Conservation (phyloP, 192 early-diverging fungal genomes). For the Coemansia sp. region DNA sequence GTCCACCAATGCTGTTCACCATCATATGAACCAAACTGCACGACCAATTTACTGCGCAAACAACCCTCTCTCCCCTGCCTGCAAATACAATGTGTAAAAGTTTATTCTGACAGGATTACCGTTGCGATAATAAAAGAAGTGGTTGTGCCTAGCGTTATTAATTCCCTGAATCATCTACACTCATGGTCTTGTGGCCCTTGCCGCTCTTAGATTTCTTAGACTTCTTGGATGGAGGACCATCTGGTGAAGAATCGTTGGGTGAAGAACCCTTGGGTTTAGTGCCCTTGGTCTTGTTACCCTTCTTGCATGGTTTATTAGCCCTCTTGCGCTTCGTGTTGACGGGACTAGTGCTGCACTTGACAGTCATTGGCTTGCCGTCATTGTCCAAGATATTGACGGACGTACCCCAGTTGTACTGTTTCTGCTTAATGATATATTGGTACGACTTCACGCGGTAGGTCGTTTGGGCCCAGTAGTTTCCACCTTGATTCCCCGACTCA, state of each 20-base stretch:
- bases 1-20: background rate
- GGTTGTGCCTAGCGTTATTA: background rate
- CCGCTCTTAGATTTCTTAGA: too few relatives aligned
- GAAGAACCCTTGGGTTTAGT: background rate
- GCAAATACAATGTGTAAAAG: background rate
- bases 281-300: background rate
- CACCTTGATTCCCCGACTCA: slow-evolving; percentile 26
- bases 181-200: background rate
- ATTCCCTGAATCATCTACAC: background rate
- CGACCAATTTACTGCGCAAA: background rate
- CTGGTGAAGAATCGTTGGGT: too few relatives aligned
- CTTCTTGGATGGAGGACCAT: too few relatives aligned
- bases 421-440: slow-evolving; percentile 27
- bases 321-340: background rate
- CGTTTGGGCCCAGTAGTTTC: slow-evolving; percentile 47
- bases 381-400: slow-evolving; percentile 47
- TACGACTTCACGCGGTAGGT: slow-evolving; percentile 53
- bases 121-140: background rate
- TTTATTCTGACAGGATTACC: background rate
- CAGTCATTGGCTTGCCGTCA: background rate
- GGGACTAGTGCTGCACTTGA: slow-evolving; percentile 1
- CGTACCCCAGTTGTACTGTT: slow-evolving; percentile 25
- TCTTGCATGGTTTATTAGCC: background rate
- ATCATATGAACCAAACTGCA: background rate
- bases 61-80: background rate